Conservation (phyloP, 495 filamentous ascomycete genomes). For the Tuber brumale region DNA sequence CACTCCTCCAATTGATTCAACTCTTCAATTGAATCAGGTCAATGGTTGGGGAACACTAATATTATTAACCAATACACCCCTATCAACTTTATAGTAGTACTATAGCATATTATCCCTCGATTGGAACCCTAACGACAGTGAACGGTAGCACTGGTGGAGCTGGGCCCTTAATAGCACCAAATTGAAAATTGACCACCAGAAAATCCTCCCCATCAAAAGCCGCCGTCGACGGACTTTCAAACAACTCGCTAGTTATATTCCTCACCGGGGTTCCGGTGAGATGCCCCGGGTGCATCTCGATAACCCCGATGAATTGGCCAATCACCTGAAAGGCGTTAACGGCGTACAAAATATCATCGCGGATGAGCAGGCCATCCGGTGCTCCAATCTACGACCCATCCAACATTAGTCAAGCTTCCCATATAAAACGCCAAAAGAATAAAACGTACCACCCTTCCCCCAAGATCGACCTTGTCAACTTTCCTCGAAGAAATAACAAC, state of each 20-base stretch:
- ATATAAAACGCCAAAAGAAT: too few species aligned
- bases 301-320: slow-evolving; percentile 4
- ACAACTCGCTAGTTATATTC: neutral
- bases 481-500: slow-evolving; percentile 5
- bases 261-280: neutral
- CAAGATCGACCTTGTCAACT: slow-evolving; percentile 7
- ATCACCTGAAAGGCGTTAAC: neutral
- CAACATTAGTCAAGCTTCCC: neutral
- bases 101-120: neutral
- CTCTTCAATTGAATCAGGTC: neutral
- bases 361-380: slow-evolving; percentile 17
- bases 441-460: neutral
- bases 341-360: slow-evolving; percentile 8
- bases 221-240: slow-evolving; percentile 6
- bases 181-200: slow-evolving; percentile 11
- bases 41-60: neutral
- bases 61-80: neutral
- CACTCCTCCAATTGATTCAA: neutral
- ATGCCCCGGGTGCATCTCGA: slow-evolving; percentile 9
- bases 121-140: slow-evolving; percentile 11
- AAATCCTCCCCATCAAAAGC: slow-evolving; percentile 11
- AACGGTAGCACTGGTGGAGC: slow-evolving; percentile 7
- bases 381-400: slow-evolving; percentile 12
- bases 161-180: too few species aligned
- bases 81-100: neutral